phyloP scores from a whole-genome alignment of 2,329 filamentous ascomycete genomes.

The Pseudogymnoascus sp. region DNA sequence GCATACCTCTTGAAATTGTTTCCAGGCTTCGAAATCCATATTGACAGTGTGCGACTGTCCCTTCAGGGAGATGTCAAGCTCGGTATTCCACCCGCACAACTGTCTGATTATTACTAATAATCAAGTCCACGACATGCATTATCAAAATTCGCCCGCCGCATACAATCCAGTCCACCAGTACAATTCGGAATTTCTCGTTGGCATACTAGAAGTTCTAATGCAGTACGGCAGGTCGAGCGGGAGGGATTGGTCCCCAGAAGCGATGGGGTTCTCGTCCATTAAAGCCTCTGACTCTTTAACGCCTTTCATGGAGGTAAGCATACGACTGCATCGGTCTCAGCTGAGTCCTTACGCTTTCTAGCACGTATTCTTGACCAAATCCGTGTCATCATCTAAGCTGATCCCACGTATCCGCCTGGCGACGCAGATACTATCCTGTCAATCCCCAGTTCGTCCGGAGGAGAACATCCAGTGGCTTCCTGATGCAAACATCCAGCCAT shows the following conservation, averaged over 20 bases:
- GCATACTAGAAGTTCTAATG: not conserved
- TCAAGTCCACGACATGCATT: constrained; percentile 15
- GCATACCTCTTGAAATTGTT: constrained; percentile 11
- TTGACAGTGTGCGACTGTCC: not conserved
- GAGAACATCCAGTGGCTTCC: too few relatives aligned
- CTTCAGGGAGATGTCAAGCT: constrained; percentile 17
- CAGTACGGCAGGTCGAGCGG: not conserved
- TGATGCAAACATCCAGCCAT: too few relatives aligned
- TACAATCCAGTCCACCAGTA: not conserved
- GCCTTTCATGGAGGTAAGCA: not conserved
- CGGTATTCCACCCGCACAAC: constrained; percentile 8
- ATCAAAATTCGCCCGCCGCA: constrained; percentile 14
- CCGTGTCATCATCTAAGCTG: not conserved
- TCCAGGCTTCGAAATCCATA: not conserved
- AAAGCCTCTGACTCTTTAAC: not conserved
- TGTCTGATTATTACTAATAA: constrained; percentile 4
- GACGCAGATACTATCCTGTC: not conserved
- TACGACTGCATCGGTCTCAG: not conserved
- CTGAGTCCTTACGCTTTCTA: not conserved
- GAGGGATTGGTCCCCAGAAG: not conserved
- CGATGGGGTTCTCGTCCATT: not conserved
- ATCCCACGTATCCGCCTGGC: not conserved
- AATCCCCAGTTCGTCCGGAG: too few relatives aligned
- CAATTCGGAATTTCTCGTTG: not conserved
- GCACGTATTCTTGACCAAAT: not conserved